Conservation (phyloP, 495 filamentous ascomycete genomes). For the Aspergillus baeticus region DNA sequence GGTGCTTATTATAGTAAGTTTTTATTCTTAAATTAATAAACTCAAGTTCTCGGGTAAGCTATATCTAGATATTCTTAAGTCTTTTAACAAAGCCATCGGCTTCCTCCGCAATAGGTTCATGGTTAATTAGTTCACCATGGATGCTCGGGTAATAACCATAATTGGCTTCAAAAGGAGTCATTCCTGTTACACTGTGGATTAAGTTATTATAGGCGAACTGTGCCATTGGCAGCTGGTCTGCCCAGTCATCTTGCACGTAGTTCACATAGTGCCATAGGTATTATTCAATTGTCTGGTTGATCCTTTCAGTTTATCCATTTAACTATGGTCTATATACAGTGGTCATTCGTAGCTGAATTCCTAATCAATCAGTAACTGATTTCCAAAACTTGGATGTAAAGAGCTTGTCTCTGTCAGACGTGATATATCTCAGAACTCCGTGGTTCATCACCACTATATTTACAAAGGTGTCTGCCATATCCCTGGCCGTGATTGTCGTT, state of each 20-base stretch:
- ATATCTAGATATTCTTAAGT: too few species aligned
- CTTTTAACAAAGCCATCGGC: too few species aligned
- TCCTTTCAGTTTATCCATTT: not conserved
- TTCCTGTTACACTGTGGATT: too few species aligned
- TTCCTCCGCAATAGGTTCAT: too few species aligned
- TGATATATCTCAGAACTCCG: not conserved
- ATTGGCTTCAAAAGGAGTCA: too few species aligned
- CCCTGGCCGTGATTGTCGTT: not conserved
- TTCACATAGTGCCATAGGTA: not conserved
- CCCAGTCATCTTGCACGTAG: not conserved
- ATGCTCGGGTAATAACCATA: too few species aligned
- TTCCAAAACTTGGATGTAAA: not conserved
- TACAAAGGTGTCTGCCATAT: not conserved
- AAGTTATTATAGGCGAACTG: too few species aligned
- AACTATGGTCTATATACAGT: not conserved
- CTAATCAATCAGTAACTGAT: not conserved
- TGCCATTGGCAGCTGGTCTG: too few species aligned
- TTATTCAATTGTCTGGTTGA: not conserved
- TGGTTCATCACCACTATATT: not conserved
- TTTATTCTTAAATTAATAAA: too few species aligned
- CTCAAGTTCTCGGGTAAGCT: too few species aligned
- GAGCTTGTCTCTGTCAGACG: not conserved
- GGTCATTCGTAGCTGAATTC: not conserved
- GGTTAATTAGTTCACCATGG: too few species aligned
- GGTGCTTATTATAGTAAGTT: too few species aligned